These are phyloP conservation scores for Beta corolliflora DNA, from an alignment of 179 eudicot species.

Conservation along the genomic window DNA sequence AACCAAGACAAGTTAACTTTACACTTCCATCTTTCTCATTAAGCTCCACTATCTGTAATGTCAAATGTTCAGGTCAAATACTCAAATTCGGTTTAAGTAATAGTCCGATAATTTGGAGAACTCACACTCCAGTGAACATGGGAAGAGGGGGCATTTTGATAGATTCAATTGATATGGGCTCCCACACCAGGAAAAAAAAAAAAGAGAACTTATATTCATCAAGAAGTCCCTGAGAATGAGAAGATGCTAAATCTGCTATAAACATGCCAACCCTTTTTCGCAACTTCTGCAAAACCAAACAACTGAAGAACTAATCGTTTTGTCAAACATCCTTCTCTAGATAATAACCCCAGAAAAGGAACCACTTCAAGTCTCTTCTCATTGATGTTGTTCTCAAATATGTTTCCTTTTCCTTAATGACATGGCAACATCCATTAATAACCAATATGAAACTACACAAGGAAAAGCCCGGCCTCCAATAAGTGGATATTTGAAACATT, in stretches of 20 bases:
- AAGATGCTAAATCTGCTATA: background rate
- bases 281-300: background rate
- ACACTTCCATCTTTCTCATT: constrained; percentile 64
- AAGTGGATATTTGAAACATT: background rate
- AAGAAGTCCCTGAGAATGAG: too few relatives aligned
- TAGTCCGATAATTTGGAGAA: too few relatives aligned
- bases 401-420: background rate
- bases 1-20: constrained; percentile 70
- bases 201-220: too few relatives aligned
- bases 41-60: constrained; percentile 63
- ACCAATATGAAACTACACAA: background rate
- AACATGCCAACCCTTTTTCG: background rate
- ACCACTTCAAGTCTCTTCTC: background rate
- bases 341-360: background rate
- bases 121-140: too few relatives aligned
- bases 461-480: background rate
- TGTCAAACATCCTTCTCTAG: background rate
- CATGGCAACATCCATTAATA: background rate
- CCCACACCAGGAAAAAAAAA: too few relatives aligned
- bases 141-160: too few relatives aligned
- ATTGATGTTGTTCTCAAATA: background rate
- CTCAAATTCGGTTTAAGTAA: background rate
- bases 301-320: background rate
- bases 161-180: too few relatives aligned
- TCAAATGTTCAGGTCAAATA: background rate